Evolutionary conservation across 2,329 filamentous ascomycete species (phyloP).

Genomic region (Pseudonectria foliicola): DNA sequence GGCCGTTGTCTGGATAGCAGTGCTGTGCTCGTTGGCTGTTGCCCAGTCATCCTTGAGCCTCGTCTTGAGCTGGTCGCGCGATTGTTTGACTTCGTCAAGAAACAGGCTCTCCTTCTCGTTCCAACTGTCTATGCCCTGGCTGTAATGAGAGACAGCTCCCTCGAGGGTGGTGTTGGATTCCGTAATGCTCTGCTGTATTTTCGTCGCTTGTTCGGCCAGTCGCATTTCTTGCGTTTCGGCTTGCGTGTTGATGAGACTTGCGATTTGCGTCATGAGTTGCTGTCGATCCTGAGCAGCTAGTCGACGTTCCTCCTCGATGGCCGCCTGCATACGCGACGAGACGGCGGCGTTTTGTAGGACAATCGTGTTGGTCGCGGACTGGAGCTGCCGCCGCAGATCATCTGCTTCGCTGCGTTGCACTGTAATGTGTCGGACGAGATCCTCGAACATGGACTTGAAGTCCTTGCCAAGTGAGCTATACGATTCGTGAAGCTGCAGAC

Average conservation of each 20-base stretch:
- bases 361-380: slow-evolving; percentile 60
- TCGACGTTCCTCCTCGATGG: slow-evolving; percentile 68
- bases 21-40: slow-evolving; percentile 70
- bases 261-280: slow-evolving; percentile 68
- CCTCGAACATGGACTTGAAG: slow-evolving; percentile 79
- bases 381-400: slow-evolving; percentile 62
- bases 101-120: slow-evolving; percentile 60
- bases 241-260: slow-evolving; percentile 66
- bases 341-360: slow-evolving; percentile 61
- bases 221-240: slow-evolving; percentile 67
- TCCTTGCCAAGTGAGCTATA: slow-evolving; percentile 79
- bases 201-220: slow-evolving; percentile 54
- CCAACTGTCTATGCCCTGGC: slow-evolving; percentile 68
- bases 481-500: slow-evolving; percentile 63
- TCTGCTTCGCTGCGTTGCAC: slow-evolving; percentile 73
- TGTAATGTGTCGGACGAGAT: slow-evolving; percentile 65
- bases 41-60: slow-evolving; percentile 84
- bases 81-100: slow-evolving; percentile 62
- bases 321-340: slow-evolving; percentile 58
- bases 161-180: slow-evolving; percentile 59
- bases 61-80: slow-evolving; percentile 69
- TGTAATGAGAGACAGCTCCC: slow-evolving; percentile 58
- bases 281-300: slow-evolving; percentile 68
- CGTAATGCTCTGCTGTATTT: slow-evolving; percentile 56
- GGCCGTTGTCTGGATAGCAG: slow-evolving; percentile 75